These are phyloP conservation scores for Phytophthora megakarya DNA, from an alignment of 352 stramenopile genomes.

Conservation along the genomic window DNA sequence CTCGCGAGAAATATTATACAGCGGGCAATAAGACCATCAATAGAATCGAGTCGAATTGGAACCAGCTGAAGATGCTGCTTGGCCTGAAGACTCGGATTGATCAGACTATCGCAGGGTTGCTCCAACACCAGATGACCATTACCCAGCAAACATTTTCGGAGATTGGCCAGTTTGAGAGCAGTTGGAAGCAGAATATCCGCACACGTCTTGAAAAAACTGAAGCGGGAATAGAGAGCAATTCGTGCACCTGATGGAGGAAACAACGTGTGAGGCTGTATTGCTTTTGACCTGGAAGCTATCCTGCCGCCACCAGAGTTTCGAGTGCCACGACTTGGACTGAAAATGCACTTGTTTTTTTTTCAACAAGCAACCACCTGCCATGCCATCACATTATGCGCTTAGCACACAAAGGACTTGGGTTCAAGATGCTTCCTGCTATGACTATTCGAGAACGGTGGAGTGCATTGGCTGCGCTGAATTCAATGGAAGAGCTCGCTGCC, in stretches of 20 bases:
- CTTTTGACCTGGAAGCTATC: constrained; percentile 11
- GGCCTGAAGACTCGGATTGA: constrained; percentile 15
- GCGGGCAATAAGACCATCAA: constrained; percentile 25
- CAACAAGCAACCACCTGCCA: constrained; percentile 2
- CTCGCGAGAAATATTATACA: constrained; percentile 4
- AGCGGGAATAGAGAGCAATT: constrained; percentile 8
- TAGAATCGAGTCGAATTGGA: constrained; percentile 30
- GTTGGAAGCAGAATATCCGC: background rate
- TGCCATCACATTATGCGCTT: constrained; percentile 11
- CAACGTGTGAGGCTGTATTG: constrained; percentile 23
- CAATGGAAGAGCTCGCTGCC: background rate
- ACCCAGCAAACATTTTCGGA: constrained; percentile 7
- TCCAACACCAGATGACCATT: constrained; percentile 10
- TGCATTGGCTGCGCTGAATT: background rate
- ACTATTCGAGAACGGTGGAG: constrained; percentile 5
- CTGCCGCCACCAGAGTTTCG: background rate
- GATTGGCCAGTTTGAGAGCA: background rate
- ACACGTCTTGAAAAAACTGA: constrained; percentile 5
- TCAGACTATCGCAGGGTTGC: constrained; percentile 16
- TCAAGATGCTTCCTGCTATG: constrained; percentile 5
- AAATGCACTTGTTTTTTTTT: constrained; percentile 9
- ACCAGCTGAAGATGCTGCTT: constrained; percentile 25
- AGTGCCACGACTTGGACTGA: background rate
- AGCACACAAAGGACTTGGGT: background rate
- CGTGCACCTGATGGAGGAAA: constrained; percentile 11